Percentiles rank a stretch among this genome's conserved stretches.
Evolutionary conservation across 2,329 filamentous ascomycete genomes (phyloP).

Genomic region (Claviceps capensis): DNA sequence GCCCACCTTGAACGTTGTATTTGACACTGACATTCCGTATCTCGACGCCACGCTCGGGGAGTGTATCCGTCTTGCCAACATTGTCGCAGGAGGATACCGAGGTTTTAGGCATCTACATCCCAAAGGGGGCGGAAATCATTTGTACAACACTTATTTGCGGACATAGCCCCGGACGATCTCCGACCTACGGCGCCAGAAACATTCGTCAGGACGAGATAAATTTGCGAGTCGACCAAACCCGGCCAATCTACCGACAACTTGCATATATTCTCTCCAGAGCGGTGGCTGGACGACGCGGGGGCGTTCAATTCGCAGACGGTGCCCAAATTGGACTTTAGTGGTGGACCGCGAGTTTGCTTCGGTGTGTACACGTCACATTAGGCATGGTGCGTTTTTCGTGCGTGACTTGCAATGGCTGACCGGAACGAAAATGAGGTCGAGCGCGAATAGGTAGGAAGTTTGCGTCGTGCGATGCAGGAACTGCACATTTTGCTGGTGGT

Average conservation of each 20-base stretch:
- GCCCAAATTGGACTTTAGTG: neutral
- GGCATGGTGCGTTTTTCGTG: neutral
- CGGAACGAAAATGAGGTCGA: neutral
- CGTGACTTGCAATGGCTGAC: neutral
- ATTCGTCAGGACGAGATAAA: neutral
- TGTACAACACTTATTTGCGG: neutral
- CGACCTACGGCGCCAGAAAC: neutral
- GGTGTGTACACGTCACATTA: neutral
- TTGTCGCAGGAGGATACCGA: neutral
- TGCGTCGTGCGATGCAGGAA: neutral
- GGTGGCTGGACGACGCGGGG: slow-evolving; percentile 5
- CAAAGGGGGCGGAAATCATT: slow-evolving; percentile 2
- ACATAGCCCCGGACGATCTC: neutral
- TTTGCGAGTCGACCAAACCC: neutral
- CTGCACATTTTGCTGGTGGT: neutral
- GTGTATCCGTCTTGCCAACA: neutral
- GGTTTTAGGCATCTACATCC: neutral
- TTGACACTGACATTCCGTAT: neutral
- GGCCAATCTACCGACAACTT: neutral
- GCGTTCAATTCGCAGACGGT: neutral
- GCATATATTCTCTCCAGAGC: slow-evolving; percentile 4
- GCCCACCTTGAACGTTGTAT: neutral
- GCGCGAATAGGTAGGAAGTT: neutral
- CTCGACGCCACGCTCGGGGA: slow-evolving; percentile 2
- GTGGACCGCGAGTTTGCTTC: neutral